A percentile compares a stretch with the other conserved stretches of the same genome.
These are phyloP conservation scores for Lachnum nothofagi DNA, from an alignment of 2,329 filamentous ascomycete genomes.

Conservation along the genomic window DNA sequence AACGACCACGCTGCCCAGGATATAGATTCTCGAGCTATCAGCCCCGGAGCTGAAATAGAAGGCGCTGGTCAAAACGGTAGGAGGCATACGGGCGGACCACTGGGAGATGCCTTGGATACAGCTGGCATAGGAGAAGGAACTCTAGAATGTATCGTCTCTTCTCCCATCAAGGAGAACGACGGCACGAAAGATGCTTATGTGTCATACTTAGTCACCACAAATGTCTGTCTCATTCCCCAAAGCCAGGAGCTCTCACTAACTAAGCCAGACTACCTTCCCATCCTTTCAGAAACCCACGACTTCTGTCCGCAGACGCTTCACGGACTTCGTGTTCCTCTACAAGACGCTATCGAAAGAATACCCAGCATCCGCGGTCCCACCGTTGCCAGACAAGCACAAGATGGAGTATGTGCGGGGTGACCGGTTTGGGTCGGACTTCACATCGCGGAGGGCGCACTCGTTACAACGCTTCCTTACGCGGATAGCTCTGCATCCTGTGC, in stretches of 20 bases:
- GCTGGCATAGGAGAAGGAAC: constrained; percentile 64
- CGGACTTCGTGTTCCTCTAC: constrained; percentile 95
- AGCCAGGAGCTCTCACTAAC: constrained; percentile 17
- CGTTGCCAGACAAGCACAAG: constrained; percentile 95
- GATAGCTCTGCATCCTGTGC: constrained; percentile 78
- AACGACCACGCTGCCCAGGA: constrained; percentile 50
- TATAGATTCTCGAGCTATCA: constrained; percentile 38
- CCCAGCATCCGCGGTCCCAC: constrained; percentile 85
- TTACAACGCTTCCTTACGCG: constrained; percentile 86
- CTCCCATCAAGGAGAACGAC: constrained; percentile 90
- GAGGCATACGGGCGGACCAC: constrained; percentile 25
- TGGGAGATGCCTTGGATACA: constrained; percentile 44
- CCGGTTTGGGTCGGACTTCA: constrained; percentile 91
- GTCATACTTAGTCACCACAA: constrained; percentile 87
- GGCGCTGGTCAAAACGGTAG: constrained; percentile 19
- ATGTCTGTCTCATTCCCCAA: constrained; percentile 49
- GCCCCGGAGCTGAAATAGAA: constrained; percentile 37
- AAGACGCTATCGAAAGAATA: constrained; percentile 85
- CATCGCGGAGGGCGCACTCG: constrained; percentile 78
- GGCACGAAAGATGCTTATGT: constrained; percentile 96
- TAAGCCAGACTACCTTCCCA: constrained; percentile 76
- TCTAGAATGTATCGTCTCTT: constrained; percentile 76
- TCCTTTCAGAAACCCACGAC: constrained; percentile 81
- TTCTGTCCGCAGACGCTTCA: constrained; percentile 82
- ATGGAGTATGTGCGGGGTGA: constrained; percentile 98